These are phyloP conservation scores for Scenedesmus sp. DNA, from an alignment of 163 green algal genomes.

Conservation along the genomic window DNA sequence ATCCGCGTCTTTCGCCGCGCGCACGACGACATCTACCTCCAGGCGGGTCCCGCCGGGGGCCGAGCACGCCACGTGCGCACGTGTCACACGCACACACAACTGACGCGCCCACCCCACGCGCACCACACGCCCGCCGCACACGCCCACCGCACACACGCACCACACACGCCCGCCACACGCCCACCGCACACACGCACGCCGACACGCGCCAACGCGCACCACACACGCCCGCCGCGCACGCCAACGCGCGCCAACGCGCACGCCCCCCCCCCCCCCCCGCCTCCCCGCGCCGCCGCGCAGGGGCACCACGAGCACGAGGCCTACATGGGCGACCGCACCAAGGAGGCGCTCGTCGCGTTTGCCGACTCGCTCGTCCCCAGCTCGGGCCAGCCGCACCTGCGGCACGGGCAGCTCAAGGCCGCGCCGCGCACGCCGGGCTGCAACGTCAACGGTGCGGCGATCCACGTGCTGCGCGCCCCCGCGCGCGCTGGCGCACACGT, in stretches of 20 bases:
- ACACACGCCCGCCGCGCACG: too few species aligned
- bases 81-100: too few species aligned
- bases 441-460: slow-evolving; percentile 64
- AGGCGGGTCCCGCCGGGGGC: too few species aligned
- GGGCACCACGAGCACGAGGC: slow-evolving; percentile 41
- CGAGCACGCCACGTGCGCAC: too few species aligned
- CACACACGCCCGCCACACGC: too few species aligned
- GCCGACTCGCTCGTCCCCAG: slow-evolving; percentile 82
- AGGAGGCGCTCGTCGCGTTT: slow-evolving; percentile 80
- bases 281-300: slow-evolving; percentile 10
- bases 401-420: slow-evolving; percentile 56
- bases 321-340: slow-evolving; percentile 80
- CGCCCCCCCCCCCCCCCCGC: background rate
- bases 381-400: slow-evolving; percentile 77
- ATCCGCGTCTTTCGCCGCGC: slow-evolving; percentile 91
- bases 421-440: slow-evolving; percentile 58
- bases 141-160: too few species aligned
- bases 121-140: too few species aligned
- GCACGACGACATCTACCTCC: slow-evolving; percentile 79
- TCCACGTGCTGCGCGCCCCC: too few species aligned
- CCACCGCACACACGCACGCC: too few species aligned
- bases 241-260: too few species aligned
- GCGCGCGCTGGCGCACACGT: background rate
- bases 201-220: too few species aligned
- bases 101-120: too few species aligned